Evolutionary conservation across 78 protist genomes (phyloP), one percentile per base, ranked within the genome.

Genomic region (Dictyostelium capitatum): DNA sequence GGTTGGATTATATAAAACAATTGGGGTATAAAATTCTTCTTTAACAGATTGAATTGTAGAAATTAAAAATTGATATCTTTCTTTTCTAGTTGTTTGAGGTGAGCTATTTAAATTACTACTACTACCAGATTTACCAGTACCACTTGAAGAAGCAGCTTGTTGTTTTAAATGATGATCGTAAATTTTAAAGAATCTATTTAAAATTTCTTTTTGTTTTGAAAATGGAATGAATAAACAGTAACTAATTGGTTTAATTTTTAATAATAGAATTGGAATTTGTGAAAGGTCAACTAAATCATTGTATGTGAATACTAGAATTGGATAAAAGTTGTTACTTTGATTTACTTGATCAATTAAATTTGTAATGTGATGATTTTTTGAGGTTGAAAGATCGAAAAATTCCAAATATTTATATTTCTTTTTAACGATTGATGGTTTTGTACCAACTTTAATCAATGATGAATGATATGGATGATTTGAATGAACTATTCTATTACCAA

Each of bases 391-490:
- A 65, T 87, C 93, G 72, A 87, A 74, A 53, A 87, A 87, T 56
- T 87, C 93, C 19, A 78, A 23, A 65, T 87, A 87, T 64, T 87
- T 87, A 50, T 87, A 50, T 37, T 87, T 87, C 67, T 77, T 87
- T 19, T 77, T 87, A 15, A 62, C 67, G 14, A 77, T 80, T 0
- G 74, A 37, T 15, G 93, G 84, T 32, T 79, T 91, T 2, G 75
- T 82, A 11, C 95, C 95, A 25, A 77, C 46, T 32, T 91, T 91
- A 12, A 91, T 79, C 23, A 91, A 46, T 9, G 95, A 77, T 50
- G 95, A 83, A 72, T 79, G 95, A 19, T 79, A 91, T 65, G 95
- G 95, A n/a, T 79, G 79, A 28, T 83, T 79, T 6, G 82, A 75
- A 50, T 90, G 75, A n/a, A 53, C 80, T 20, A 80, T 17, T 67